phyloP scores from a whole-genome alignment of 192 early-diverging fungal species.

The Nowakowskiella sp. region DNA sequence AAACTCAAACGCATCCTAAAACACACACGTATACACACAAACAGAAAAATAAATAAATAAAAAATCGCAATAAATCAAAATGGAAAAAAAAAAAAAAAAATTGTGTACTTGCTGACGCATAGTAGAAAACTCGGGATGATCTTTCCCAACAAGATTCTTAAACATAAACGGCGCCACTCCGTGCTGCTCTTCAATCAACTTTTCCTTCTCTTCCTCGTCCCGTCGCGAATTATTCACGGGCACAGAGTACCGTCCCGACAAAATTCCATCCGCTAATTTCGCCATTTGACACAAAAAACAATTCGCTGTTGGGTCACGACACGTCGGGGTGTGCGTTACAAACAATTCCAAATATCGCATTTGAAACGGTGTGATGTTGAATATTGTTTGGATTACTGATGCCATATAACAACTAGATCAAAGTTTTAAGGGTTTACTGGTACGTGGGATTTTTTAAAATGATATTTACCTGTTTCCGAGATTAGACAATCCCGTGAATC shows the following conservation, averaged over 20 bases:
- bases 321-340: constrained; percentile 33
- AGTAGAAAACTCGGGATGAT: constrained; percentile 88
- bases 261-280: constrained; percentile 86
- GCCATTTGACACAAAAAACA: constrained; percentile 87
- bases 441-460: neutral
- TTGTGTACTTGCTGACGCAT: constrained; percentile 83
- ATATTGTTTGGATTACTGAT: constrained; percentile 85
- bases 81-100: neutral
- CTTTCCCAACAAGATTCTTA: constrained; percentile 78
- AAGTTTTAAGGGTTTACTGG: neutral
- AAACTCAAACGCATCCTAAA: constrained; percentile 87
- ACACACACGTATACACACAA: neutral
- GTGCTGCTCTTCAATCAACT: constrained; percentile 49
- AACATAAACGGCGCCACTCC: constrained; percentile 89
- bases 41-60: neutral
- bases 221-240: constrained; percentile 18
- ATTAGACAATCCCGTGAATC: constrained; percentile 88
- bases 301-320: constrained; percentile 50
- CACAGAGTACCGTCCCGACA: constrained; percentile 76
- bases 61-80: neutral
- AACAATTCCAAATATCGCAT: constrained; percentile 44
- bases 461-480: constrained; percentile 75
- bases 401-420: constrained; percentile 88
- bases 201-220: constrained; percentile 24
- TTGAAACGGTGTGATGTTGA: constrained; percentile 65